Base-by-base conservation (phyloP, 1,139 yeast genomes). In the Eremothecium gossypii region DNA sequence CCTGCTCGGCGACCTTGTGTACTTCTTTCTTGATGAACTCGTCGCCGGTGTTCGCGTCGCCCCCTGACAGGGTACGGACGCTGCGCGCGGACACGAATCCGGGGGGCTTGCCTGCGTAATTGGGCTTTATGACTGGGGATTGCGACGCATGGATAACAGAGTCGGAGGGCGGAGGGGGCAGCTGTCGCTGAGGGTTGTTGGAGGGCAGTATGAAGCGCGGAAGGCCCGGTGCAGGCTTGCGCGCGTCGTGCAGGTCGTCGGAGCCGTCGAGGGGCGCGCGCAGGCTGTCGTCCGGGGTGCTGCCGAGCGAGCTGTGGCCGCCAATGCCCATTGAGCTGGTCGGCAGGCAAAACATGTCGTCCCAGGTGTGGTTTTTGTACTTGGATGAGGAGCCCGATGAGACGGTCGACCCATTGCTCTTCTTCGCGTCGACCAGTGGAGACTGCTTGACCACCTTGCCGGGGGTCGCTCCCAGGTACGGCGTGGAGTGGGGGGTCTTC, bases 1-100 rank as follows among this genome's bases (percentile, higher is more conserved):
- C 97, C 63, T 91, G 96, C 64, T 91, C 98, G 0, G 98, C 97
- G 26, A 85, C 71, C 58, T 91, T 89, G 63, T 91, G 98, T 23
- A 84, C 79, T 4, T 91, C 83, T 52, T 80, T 80, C 59, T 82
- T 80, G 27, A 73, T 41, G 14, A 42, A 46, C 4, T 50, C 45
- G 33, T 51, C 53, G 2, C 51, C 60, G 3, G 23, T 17, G 23
- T 17, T 3, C 5, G 23, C 5, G 46, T 50, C 50, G 38, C 43
- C 49, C 27, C 27, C n/a, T 5, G 27, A 20, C 3, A n/a, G 29
- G 27, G 23, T 10, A 26, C 33, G 10, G 23, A 9, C 14, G 11
- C 29, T 20, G 38, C 30, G 30, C 40, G 33, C 29, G n/a, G 4
- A 6, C n/a, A 7, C 29, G 37, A 10, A n/a, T 10, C 14, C 29